Evolutionary conservation across 768 basidiomycete species (phyloP), one percentile per base, ranked within the genome.

Genomic region (Melanogaster broomeanus): DNA sequence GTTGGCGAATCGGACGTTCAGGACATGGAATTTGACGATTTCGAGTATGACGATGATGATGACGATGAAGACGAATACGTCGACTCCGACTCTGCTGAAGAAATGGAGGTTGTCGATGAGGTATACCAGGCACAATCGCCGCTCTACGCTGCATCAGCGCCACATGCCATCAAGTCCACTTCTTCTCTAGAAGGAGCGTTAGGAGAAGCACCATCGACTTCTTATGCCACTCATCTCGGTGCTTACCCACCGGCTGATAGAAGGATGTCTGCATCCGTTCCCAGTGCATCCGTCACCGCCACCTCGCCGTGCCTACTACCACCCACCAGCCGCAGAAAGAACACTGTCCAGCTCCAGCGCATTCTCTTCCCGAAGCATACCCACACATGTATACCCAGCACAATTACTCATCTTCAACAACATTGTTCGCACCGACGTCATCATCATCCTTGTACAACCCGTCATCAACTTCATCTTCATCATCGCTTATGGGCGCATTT

Each of bases 1-100:
- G 34, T 58, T 18, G 44, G n/a, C 1, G 55, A 58, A 18, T 18
- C 30, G 7, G 55, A 46, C 7, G 15, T 47, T 28, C 51, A 64
- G 16, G 13, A 57, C 42, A 61, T 61, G 61, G 69, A 69, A 9
- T 53, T 63, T 50, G 67, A 71, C 28, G 67, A 71, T 15, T 63
- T 69, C 19, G 68, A 69, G 3, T 63, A 42, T 31, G 68, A 70
- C 4, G 70, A 72, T 34, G 67, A 68, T 37, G 68, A 70, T 6
- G 70, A 72, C 37, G 67, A 68, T 5, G 65, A 66, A 0, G 65
- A 52, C 28, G 44, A 66, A 24, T 66, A 53, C 33, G 7, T 58
- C n/a, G 66, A 70, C 24, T 69, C 64, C 12, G 69, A 69, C 31
- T 70, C 59, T 51, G 56, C 56, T 31, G 67, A 71, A 50, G 69